Percentiles rank a stretch among this genome's conserved stretches.
Conservation (phyloP, 116 monocot genomes). For the Iris pallida region DNA sequence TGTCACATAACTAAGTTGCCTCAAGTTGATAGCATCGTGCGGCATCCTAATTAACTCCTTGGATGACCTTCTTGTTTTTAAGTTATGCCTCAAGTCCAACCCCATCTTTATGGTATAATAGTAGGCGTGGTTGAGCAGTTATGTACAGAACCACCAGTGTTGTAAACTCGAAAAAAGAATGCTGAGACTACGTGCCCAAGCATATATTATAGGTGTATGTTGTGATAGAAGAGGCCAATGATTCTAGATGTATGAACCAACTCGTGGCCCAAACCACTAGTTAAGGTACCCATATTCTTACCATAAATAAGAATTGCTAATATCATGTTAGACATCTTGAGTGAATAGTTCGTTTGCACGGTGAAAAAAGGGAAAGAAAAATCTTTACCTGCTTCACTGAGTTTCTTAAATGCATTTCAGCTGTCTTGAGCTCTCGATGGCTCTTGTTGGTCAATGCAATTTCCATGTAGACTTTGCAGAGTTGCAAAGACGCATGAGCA, state of each 20-base stretch:
- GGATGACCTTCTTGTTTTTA: too few relatives aligned
- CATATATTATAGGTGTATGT: neutral
- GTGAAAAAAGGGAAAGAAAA: neutral
- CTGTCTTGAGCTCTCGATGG: conserved; percentile 47
- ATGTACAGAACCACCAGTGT: too few relatives aligned
- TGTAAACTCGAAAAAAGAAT: too few relatives aligned
- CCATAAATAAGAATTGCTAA: too few relatives aligned
- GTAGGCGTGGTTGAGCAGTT: too few relatives aligned
- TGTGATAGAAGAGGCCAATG: neutral
- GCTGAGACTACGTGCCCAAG: neutral
- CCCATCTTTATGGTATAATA: too few relatives aligned
- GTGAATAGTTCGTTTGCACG: neutral
- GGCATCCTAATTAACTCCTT: too few relatives aligned
- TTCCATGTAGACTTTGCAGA: conserved; percentile 84
- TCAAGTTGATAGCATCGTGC: too few relatives aligned
- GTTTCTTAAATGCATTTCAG: conserved; percentile 85
- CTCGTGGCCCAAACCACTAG: neutral
- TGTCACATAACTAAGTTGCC: too few relatives aligned
- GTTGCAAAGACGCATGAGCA: conserved; percentile 63
- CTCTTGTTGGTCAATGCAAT: conserved; percentile 69
- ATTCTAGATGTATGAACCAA: neutral
- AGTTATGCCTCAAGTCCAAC: too few relatives aligned
- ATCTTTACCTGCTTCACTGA: conserved; percentile 73
- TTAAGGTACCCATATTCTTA: too few relatives aligned
- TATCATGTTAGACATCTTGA: too few relatives aligned